phyloP scores from a whole-genome alignment of 2,329 filamentous ascomycete genomes.

The Dothidotthia symphoricarpi region DNA sequence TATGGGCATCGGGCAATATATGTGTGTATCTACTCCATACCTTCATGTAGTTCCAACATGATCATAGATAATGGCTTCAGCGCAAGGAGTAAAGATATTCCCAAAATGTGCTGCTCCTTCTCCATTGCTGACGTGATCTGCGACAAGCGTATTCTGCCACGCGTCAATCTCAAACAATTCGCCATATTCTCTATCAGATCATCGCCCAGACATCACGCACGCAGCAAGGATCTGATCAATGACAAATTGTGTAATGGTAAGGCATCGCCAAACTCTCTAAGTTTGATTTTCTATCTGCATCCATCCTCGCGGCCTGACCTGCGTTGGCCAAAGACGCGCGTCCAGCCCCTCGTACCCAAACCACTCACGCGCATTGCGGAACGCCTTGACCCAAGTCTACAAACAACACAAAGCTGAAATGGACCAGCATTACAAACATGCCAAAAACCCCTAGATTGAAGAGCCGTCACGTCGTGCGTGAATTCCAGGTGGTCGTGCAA shows the following conservation, averaged over 20 bases:
- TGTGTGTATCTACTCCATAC: no score
- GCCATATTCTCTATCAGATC: no score
- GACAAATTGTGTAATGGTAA: not conserved
- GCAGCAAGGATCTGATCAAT: no score
- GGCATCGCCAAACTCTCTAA: constrained; percentile 13
- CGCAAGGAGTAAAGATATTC: no score
- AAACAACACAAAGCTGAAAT: constrained; percentile 6
- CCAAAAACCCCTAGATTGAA: constrained; percentile 10
- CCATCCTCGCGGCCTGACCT: constrained; percentile 5
- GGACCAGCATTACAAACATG: constrained; percentile 7
- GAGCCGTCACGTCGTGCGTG: constrained; percentile 17
- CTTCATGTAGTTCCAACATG: no score
- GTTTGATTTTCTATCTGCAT: constrained; percentile 17
- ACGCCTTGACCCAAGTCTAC: constrained; percentile 2
- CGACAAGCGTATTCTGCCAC: no score
- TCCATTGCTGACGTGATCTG: no score
- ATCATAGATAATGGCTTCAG: no score
- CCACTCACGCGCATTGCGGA: not conserved
- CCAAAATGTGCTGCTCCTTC: no score
- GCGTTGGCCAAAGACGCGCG: constrained; percentile 20
- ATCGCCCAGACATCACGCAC: no score
- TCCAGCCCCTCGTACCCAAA: constrained; percentile 16
- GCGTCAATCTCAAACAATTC: no score
- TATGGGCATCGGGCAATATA: no score
- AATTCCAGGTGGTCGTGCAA: constrained; percentile 26